These are phyloP conservation scores for Cadophora malorum DNA, from an alignment of 2,329 filamentous ascomycete genomes.

Conservation along the genomic window DNA sequence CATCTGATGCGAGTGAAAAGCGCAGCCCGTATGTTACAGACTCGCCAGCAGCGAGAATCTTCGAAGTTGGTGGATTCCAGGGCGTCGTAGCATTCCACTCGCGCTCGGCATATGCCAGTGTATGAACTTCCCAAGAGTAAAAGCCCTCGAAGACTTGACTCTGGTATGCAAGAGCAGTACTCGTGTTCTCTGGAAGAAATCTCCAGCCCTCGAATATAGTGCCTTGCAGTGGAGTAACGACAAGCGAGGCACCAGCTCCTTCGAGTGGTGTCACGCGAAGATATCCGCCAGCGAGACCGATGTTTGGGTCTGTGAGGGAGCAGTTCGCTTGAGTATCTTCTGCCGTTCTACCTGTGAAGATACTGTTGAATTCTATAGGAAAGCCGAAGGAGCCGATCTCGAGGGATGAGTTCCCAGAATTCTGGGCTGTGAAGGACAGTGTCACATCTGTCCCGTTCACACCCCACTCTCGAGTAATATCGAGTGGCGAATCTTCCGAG, in stretches of 20 bases:
- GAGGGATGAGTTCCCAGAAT: conserved; percentile 49
- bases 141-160: conserved; percentile 65
- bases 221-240: conserved; percentile 59
- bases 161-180: conserved; percentile 51
- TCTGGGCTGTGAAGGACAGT: conserved; percentile 58
- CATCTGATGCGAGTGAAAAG: conserved; percentile 55
- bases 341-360: conserved; percentile 59
- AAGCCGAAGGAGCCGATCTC: conserved; percentile 65
- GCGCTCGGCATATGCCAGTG: conserved; percentile 59
- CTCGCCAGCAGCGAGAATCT: conserved; percentile 52
- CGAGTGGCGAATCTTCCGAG: conserved; percentile 47
- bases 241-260: conserved; percentile 59
- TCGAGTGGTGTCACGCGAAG: conserved; percentile 59
- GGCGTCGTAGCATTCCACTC: conserved; percentile 59
- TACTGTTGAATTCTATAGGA: conserved; percentile 67
- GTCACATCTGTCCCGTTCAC: conserved; percentile 55
- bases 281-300: conserved; percentile 65
- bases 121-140: conserved; percentile 65
- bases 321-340: conserved; percentile 57
- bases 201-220: conserved; percentile 62
- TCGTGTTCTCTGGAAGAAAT: conserved; percentile 54
- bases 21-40: conserved; percentile 56
- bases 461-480: conserved; percentile 59
- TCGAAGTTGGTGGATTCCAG: conserved; percentile 62
- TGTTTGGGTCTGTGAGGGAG: conserved; percentile 63